A percentile compares a stretch with the other conserved stretches of the same genome.
These are phyloP conservation scores for Citrus unshiu DNA, from an alignment of 345 rosid genomes.

Conservation along the genomic window DNA sequence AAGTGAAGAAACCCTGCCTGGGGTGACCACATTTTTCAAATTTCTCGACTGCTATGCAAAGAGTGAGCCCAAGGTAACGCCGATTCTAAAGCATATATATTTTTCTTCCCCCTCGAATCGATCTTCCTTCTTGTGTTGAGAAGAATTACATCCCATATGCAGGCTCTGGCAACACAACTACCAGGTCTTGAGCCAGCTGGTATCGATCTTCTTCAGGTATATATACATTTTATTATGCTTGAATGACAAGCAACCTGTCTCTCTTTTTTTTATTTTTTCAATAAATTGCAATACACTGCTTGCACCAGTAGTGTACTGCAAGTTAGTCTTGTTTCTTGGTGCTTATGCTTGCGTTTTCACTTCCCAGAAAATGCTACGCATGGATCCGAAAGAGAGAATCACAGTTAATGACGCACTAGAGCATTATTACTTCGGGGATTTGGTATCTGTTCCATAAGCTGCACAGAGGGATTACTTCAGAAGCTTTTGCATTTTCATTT, in stretches of 20 bases:
- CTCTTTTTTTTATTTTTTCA: no score
- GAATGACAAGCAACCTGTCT: no score
- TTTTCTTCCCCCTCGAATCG: no score
- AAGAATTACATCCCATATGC: background rate
- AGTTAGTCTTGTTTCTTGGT: no score
- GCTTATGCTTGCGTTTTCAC: background rate
- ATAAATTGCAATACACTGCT: background rate
- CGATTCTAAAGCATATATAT: background rate
- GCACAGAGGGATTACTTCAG: background rate
- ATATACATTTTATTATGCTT: background rate
- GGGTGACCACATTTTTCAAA: background rate
- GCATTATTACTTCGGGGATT: background rate
- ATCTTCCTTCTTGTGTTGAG: background rate
- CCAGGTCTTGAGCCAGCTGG: background rate
- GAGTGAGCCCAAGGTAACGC: background rate
- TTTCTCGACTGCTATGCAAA: background rate
- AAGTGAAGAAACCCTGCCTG: conserved; percentile 1
- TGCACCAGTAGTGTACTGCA: background rate
- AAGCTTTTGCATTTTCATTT: background rate
- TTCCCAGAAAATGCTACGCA: background rate
- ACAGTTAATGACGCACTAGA: background rate
- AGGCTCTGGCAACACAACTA: background rate
- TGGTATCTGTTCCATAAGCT: background rate
- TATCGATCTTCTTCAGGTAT: background rate
- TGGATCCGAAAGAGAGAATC: background rate